phyloP scores from a whole-genome alignment of 192 early-diverging fungal genomes.

The Coemansia sp. region DNA sequence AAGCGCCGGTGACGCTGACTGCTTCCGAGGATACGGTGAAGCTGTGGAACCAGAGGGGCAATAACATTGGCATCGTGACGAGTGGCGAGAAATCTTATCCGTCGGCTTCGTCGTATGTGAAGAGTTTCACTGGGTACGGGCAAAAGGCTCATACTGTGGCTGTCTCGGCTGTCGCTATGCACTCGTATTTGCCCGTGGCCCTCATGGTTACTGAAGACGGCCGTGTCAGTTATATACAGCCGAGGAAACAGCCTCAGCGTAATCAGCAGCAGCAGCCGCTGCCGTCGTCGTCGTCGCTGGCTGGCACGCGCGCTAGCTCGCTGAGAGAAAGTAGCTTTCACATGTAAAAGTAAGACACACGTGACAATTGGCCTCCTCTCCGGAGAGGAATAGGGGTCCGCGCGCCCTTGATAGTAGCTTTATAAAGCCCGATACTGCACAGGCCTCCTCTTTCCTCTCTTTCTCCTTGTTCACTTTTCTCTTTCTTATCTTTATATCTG shows the following conservation, averaged over 20 bases:
- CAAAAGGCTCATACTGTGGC: neutral
- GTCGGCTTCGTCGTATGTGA: slow-evolving; percentile 39
- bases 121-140: slow-evolving; percentile 43
- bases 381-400: neutral
- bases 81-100: slow-evolving; percentile 23
- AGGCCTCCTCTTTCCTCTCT: neutral
- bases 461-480: neutral
- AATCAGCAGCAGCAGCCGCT: neutral
- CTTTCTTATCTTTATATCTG: neutral
- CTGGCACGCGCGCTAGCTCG: slow-evolving; percentile 8
- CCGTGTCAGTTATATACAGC: slow-evolving; percentile 51
- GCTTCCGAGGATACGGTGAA: slow-evolving; percentile 47
- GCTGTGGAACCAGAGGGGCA: slow-evolving; percentile 55
- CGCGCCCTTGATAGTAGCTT: neutral
- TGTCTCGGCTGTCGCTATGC: slow-evolving; percentile 35
- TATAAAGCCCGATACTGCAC: slow-evolving; percentile 3
- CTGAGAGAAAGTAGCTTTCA: neutral
- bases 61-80: slow-evolving; percentile 42
- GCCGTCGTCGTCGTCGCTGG: slow-evolving; percentile 5
- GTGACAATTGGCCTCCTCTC: neutral
- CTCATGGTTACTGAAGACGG: slow-evolving; percentile 51
- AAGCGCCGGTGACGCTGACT: slow-evolving; percentile 44
- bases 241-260: slow-evolving; percentile 3
- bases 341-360: neutral
- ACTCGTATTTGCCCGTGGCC: slow-evolving; percentile 48